Evolutionary conservation across 2,329 filamentous ascomycete genomes (phyloP).

Genomic region (Fusarium sp.): DNA sequence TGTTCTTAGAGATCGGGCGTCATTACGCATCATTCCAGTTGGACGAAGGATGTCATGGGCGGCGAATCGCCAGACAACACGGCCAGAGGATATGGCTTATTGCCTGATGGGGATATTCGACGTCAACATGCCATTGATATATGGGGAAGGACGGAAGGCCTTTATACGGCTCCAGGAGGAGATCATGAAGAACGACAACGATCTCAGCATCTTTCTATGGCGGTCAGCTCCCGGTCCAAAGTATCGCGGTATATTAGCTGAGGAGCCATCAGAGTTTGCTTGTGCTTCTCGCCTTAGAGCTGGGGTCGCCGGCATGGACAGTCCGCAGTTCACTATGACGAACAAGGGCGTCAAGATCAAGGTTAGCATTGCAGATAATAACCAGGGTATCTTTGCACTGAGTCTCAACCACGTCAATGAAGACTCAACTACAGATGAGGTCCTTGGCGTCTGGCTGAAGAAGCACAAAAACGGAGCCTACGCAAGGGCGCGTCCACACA

Average conservation of each 20-base stretch:
- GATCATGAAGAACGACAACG: conserved; percentile 21
- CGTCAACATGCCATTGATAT: neutral
- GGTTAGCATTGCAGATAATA: neutral
- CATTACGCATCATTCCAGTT: neutral
- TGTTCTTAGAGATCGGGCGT: neutral
- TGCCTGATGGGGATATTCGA: neutral
- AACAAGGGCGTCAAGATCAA: neutral
- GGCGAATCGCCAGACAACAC: neutral
- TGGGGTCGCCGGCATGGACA: neutral
- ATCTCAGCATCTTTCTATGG: neutral
- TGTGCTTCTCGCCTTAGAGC: neutral
- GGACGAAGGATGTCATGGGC: conserved; percentile 12
- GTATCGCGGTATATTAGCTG: neutral
- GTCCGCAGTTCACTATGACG: neutral
- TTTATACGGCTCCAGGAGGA: neutral
- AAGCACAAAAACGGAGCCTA: neutral
- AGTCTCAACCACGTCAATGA: neutral
- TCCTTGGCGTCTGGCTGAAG: neutral
- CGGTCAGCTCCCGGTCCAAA: neutral
- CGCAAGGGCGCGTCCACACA: neutral
- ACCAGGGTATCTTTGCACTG: neutral
- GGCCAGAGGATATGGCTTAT: neutral
- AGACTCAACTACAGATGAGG: neutral
- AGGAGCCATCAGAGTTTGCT: neutral
- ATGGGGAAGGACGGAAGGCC: neutral